Evolutionary conservation across 768 basidiomycete genomes (phyloP).

Genomic region (Crassisporium funariophilum): DNA sequence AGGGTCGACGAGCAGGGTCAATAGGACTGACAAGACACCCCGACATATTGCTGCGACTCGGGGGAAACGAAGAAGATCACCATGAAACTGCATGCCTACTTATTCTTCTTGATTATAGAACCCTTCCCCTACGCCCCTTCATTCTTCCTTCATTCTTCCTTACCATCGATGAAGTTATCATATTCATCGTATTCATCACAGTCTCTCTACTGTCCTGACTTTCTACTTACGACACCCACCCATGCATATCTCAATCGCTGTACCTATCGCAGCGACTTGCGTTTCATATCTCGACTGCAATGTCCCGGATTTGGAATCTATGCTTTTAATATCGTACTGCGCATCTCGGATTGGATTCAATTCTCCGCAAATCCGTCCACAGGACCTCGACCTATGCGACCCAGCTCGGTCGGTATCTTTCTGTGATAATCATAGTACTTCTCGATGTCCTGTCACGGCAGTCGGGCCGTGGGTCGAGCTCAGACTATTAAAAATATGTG

Average conservation of each 20-base stretch:
- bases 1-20: conserved; percentile 8
- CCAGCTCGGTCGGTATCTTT: too few species aligned
- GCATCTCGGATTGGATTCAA: not conserved
- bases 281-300: conserved; percentile 12
- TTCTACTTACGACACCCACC: too few species aligned
- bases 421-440: too few species aligned
- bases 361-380: not conserved
- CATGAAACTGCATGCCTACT: conserved; percentile 11
- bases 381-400: too few species aligned
- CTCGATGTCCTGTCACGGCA: not conserved
- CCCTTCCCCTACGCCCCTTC: conserved; percentile 6
- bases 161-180: conserved; percentile 15
- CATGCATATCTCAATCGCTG: conserved; percentile 11
- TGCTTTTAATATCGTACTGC: conserved; percentile 7
- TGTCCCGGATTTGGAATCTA: conserved; percentile 16
- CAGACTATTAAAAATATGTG: not conserved
- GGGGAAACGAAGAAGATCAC: not conserved
- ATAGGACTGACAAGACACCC: not conserved
- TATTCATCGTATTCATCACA: conserved; percentile 9
- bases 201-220: conserved; percentile 5
- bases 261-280: conserved; percentile 15
- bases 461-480: not conserved
- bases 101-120: conserved; percentile 19
- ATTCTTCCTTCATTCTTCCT: conserved; percentile 9
- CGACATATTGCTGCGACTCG: not conserved